phyloP scores from a whole-genome alignment of 768 basidiomycete genomes.

The Kwoniella dendrophila region DNA sequence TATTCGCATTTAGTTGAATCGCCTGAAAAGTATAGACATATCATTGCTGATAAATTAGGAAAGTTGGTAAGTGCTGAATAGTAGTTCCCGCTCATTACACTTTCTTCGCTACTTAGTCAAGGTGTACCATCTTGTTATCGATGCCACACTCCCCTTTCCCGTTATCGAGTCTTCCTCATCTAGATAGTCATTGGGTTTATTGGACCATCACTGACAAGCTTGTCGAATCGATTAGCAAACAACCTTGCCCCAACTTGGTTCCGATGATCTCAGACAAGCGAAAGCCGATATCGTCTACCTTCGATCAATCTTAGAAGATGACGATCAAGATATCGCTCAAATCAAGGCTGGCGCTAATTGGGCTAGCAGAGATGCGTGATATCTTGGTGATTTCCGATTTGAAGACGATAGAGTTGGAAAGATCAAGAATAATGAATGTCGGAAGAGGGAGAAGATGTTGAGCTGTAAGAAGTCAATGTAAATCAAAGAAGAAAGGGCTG shows the following conservation, averaged over 20 bases:
- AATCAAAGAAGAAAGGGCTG: no score
- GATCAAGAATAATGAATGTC: not conserved
- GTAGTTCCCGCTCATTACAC: no score
- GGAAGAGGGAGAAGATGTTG: not conserved
- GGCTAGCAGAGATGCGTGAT: constrained; percentile 14
- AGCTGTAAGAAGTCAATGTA: not conserved
- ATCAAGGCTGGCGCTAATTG: constrained; percentile 17
- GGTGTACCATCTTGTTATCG: not conserved
- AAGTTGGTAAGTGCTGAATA: constrained; percentile 22
- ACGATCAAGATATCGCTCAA: constrained; percentile 18
- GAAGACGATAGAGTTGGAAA: not conserved
- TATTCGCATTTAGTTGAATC: constrained; percentile 21
- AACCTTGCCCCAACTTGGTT: constrained; percentile 21
- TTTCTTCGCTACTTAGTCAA: no score
- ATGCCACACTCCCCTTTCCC: no score
- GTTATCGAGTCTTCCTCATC: no score
- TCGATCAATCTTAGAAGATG: constrained; percentile 22
- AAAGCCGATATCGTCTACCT: constrained; percentile 34
- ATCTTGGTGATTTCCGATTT: no score
- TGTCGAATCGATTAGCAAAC: constrained; percentile 17
- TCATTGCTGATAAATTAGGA: constrained; percentile 23
- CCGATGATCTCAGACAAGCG: constrained; percentile 26
- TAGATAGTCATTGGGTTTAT: no score
- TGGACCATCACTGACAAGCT: not conserved
- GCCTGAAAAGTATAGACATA: constrained; percentile 16